These are phyloP conservation scores for Coleophoma cylindrospora DNA, from an alignment of 2,329 filamentous ascomycete genomes.

Conservation along the genomic window DNA sequence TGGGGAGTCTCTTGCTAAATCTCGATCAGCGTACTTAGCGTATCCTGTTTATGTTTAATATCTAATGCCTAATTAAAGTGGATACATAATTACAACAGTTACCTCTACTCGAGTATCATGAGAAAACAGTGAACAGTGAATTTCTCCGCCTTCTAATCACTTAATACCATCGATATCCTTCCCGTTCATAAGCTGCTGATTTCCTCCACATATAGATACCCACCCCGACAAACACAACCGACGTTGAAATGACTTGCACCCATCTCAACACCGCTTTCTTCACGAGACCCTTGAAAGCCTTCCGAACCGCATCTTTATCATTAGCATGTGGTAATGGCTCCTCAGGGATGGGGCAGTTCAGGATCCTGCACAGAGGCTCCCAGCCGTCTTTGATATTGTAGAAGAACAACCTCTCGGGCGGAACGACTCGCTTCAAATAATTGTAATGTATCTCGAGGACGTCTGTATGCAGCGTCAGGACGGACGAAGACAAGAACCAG, in stretches of 20 bases:
- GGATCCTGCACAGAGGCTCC: conserved; percentile 28
- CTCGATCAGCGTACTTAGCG: too few species aligned
- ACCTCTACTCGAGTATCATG: too few species aligned
- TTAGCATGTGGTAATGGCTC: conserved; percentile 25
- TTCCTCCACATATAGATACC: too few species aligned
- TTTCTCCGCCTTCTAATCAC: too few species aligned
- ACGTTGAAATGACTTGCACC: conserved; percentile 1
- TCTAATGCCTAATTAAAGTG: too few species aligned
- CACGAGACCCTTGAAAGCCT: conserved; percentile 3
- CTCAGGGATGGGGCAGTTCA: conserved; percentile 25
- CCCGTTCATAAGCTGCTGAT: too few species aligned
- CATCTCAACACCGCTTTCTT: conserved; percentile 5
- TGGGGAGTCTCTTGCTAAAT: too few species aligned
- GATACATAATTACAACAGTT: too few species aligned
- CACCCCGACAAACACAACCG: background rate
- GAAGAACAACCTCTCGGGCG: conserved; percentile 7
- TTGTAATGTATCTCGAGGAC: conserved; percentile 8
- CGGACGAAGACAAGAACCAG: too few species aligned
- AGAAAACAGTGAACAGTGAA: too few species aligned
- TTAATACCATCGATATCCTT: too few species aligned
- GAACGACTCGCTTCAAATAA: conserved; percentile 8
- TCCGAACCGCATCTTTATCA: conserved; percentile 11
- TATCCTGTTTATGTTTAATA: too few species aligned
- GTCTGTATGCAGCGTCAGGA: background rate
- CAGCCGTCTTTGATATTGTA: conserved; percentile 22